Evolutionary conservation across 352 stramenopile genomes (phyloP), one percentile per base, ranked within the genome.

Genomic region (Globisporangium takayamanum): DNA sequence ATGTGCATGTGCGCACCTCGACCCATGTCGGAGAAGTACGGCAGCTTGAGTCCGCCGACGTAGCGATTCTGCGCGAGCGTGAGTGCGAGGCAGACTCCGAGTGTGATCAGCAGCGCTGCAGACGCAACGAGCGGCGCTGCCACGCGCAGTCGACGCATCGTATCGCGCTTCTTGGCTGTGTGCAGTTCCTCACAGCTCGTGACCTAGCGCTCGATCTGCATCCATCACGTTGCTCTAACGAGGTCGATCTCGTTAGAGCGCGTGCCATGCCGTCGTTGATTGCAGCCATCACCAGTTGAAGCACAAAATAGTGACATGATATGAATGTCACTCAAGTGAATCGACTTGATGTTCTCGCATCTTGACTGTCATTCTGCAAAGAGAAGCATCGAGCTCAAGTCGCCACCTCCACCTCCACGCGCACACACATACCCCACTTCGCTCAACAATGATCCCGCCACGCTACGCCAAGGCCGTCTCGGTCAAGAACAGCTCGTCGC

Each of bases 391-490:
- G 33, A 5, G 33, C 33, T 39, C 33, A 39, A 39, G 33, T 12
- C 33, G 33, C 33, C 33, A 12, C 33, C 33, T 39, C 5, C 6
- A 39, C 10, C 11, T n/a, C 14, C 14, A 20, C 41, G 14, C 14
- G 14, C 14, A 10, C 18, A 12, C 1, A 20, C 3, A 4, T 8
- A 2, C 6, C 8, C 11, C 22, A 5, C 8, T 11, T 36, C 11
- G 6, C 11, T 51, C 11, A 11, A 51, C 47, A 49, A 62, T 83
- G 42, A 64, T 71, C 46, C 59, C 72, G 48, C 84, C 84, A 33
- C 70, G 73, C 53, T 94, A 91, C 69, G 81, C 75, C 53, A 92
- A 92, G 69, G 64, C 71, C 53, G 80, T 91, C 15, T 69, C 74
- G 22, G 65, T 94, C 39, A 91, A 76, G 65, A 94, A 94, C 67